Base-by-base conservation (phyloP, 257 asterid genomes). In the Solanum appendiculatum region DNA sequence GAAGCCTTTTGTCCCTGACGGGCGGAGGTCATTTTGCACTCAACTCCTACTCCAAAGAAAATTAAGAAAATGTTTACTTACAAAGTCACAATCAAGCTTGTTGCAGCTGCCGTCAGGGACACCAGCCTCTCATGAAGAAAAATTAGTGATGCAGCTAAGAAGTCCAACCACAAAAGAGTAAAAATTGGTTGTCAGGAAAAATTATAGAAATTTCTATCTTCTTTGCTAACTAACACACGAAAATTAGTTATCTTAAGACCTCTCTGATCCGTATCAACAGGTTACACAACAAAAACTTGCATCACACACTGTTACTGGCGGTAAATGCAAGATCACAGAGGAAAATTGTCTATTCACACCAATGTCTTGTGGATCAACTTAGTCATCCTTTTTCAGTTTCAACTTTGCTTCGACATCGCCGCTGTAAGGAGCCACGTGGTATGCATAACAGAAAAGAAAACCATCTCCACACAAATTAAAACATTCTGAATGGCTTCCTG, bases 381-480 rank as follows among this genome's bases (percentile, higher is more conserved):
- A 96, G 42, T 94, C 93, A 42, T 89, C 48, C 90, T 89, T 91
- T 82, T 90, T 94, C 86, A 60, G 92, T 78, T 86, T 88, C 69
- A 95, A 73, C 84, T 88, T 92, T 9, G 93, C 82, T 86, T 93
- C 95, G 0, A 95, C 42, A 81, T 92, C 94, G 37, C 98, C 98
- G n/a, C 96, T 95, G 88, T 95, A 95, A 83, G 98, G 96, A 34
- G 94, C 88, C 80, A 93, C 94, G 16, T 94, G 95, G 91, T 85
- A 95, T 29, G 98, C 98, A 94, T 83, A 72, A 94, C 94, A 0
- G 97, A 91, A 88, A 94, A 93, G 81, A 94, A 7, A 33, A 97
- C 92, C 99, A 95, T 97, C 91, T 97, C 99, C n/a, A 87, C 90
- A 77, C 97, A 94, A 64, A 97, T 92, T 88, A 97, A 77, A 75